These are phyloP conservation scores for Pleoardoris graminearum DNA, from an alignment of 2,329 filamentous ascomycete species.

Conservation along the genomic window DNA sequence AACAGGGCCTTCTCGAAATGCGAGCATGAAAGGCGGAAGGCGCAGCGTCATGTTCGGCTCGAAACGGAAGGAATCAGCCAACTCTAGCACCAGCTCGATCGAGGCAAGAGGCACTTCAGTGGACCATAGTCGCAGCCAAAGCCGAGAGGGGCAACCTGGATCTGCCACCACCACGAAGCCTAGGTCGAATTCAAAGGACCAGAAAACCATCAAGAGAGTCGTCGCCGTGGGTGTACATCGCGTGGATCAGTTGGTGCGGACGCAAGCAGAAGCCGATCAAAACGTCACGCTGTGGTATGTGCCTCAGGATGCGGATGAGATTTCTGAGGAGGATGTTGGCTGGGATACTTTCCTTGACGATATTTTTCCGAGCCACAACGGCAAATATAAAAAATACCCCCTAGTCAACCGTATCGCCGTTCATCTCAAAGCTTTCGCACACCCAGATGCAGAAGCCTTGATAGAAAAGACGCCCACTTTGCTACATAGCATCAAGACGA, in stretches of 20 bases:
- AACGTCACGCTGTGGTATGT: constrained; percentile 78
- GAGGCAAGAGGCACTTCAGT: constrained; percentile 29
- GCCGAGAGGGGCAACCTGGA: constrained; percentile 30
- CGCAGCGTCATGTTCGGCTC: constrained; percentile 69
- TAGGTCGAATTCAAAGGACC: constrained; percentile 41
- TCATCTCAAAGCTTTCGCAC: constrained; percentile 75
- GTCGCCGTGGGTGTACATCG: constrained; percentile 78
- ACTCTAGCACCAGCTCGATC: constrained; percentile 24
- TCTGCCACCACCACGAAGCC: constrained; percentile 33
- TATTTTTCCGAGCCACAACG: constrained; percentile 67
- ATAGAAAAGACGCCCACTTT: constrained; percentile 87
- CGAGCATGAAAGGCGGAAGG: constrained; percentile 48
- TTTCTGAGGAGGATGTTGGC: constrained; percentile 59
- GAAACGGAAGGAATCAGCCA: constrained; percentile 54
- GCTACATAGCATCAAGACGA: constrained; percentile 78
- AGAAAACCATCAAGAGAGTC: constrained; percentile 65
- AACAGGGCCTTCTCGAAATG: constrained; percentile 37
- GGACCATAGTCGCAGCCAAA: constrained; percentile 29
- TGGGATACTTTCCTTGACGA: constrained; percentile 73
- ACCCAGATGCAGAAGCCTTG: constrained; percentile 75
- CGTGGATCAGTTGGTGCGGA: constrained; percentile 73
- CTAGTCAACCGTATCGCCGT: constrained; percentile 78
- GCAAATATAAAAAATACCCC: constrained; percentile 72
- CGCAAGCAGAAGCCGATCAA: constrained; percentile 72
- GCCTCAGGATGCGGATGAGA: constrained; percentile 42